Conservation (phyloP, 768 basidiomycete species). For the Trametes sanguinea region DNA sequence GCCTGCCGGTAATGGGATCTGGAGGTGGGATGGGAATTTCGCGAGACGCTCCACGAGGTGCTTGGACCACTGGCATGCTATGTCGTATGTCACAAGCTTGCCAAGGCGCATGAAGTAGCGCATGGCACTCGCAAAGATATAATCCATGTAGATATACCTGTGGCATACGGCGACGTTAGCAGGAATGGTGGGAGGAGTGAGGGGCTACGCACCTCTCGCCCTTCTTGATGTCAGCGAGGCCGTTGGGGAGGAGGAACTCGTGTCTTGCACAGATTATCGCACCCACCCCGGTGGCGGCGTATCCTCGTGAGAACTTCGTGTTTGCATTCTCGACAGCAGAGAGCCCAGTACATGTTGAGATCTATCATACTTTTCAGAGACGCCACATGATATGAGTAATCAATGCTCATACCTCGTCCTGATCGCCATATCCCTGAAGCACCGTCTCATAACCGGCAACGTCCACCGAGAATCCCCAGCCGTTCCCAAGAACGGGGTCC, state of each 20-base stretch:
- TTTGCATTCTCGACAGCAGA: neutral
- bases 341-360: conserved; percentile 2
- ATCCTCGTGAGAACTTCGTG: conserved; percentile 4
- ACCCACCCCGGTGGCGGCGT: conserved; percentile 22
- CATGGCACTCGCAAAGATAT: conserved; percentile 23
- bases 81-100: conserved; percentile 23
- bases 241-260: conserved; percentile 23
- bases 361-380: neutral
- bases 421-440: conserved; percentile 2
- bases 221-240: conserved; percentile 29
- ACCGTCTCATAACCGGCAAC: too few relatives aligned
- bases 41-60: conserved; percentile 27
- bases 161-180: neutral
- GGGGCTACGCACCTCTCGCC: conserved; percentile 29
- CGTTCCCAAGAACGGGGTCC: too few relatives aligned
- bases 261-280: conserved; percentile 27
- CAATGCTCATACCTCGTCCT: conserved; percentile 28
- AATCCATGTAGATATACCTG: conserved; percentile 30
- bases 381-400: neutral
- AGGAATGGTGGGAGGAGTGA: neutral
- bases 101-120: neutral
- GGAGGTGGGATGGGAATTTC: conserved; percentile 2
- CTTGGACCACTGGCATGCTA: conserved; percentile 33
- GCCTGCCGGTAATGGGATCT: neutral
- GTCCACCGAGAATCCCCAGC: too few relatives aligned